Evolutionary conservation across 129 eudicot species (phyloP).

Genomic region (Arctium lappa): DNA sequence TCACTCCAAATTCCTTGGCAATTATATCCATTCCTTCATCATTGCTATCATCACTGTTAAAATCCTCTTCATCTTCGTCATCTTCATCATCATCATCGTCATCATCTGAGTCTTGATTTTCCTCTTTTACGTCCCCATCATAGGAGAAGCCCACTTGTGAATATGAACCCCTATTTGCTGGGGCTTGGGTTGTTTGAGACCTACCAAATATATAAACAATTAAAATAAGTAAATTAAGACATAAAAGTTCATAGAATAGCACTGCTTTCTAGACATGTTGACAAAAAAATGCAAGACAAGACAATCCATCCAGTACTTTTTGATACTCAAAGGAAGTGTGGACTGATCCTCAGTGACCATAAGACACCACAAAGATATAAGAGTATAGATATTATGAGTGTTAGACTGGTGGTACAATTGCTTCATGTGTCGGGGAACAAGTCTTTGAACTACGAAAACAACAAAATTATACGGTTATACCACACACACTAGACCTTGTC

Average conservation of each 20-base stretch:
- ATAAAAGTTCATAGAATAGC: not conserved
- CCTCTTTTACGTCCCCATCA: constrained; percentile 83
- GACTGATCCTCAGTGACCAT: not conserved
- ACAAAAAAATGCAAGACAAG: not conserved
- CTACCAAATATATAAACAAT: constrained; percentile 24
- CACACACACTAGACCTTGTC: not conserved
- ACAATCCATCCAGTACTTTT: not conserved
- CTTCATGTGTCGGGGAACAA: not conserved
- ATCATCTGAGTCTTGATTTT: constrained; percentile 59
- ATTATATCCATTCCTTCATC: constrained; percentile 96
- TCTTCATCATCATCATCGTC: constrained; percentile 86
- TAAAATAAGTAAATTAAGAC: not conserved
- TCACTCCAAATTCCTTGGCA: constrained; percentile 96
- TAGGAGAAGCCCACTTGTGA: constrained; percentile 95
- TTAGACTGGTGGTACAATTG: not conserved
- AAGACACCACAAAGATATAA: not conserved
- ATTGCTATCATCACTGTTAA: constrained; percentile 94
- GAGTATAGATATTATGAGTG: not conserved
- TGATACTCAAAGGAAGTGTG: not conserved
- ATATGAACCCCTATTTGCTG: constrained; percentile 75
- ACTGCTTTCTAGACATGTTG: not conserved
- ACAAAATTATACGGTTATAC: not conserved
- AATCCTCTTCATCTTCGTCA: constrained; percentile 86
- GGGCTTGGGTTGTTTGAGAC: constrained; percentile 58
- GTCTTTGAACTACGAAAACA: not conserved